Base-by-base conservation (phyloP, 768 basidiomycete genomes). In the Lactifluus rugatus region DNA sequence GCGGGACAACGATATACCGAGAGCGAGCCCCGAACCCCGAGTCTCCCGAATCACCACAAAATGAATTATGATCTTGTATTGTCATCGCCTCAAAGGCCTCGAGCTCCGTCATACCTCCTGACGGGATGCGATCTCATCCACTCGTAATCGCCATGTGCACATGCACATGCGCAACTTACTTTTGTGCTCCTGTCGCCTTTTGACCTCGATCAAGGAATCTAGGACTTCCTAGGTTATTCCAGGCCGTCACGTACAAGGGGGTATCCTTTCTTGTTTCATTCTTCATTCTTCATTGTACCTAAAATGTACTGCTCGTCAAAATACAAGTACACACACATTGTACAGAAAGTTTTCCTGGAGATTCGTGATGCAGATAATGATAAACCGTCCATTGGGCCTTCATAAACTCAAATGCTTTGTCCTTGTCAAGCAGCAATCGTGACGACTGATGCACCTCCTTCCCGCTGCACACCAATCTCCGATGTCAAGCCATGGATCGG, bases 361-460 rank as follows among this genome's bases (percentile, higher is more conserved):
- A 39, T 39, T 17, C 37, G 37, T 39, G 17, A 39, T 39, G 16
- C 37, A 39, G 37, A 39, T 39, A 17, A 39, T 39, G 16, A 39
- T 39, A 39, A 34, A 31, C 28, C n/a, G n/a, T n/a, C n/a, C n/a
- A n/a, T n/a, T 31, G 28, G 28, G 28, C 28, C 16, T 41, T 8
- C 37, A 5, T 19, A 19, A 41, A n/a, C 10, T 19, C 8, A 19
- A 2, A 34, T 13, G 2, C 11, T 10, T 34, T 34, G 7, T 41
- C 16, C 8, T 17, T 39, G 34, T 54, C 49, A 60, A 50, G 54
- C 59, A 7, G 48, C 32, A 13, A 60, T 34, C 44, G 48, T 54
- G 14, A 60, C 59, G 21, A 60, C 36, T 5, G 59, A 60, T 34
- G 37, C 48, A 34, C 58, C 13, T 32, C 32, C 39, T 14, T 54